Conservation (phyloP, 140 eudicot species). For the Flaveria floridana region DNA sequence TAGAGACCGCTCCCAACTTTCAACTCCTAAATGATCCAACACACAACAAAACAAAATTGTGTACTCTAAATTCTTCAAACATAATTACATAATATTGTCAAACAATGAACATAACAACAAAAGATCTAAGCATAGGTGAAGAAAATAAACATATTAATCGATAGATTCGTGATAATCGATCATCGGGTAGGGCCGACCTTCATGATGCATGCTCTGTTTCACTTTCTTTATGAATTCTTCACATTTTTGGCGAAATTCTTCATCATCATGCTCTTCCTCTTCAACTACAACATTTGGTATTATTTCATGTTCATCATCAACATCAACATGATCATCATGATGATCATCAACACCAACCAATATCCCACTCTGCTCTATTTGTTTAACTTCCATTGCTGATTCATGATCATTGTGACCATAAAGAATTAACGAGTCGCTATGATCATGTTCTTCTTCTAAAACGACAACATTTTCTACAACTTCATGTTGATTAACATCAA, state of each 20-base stretch:
- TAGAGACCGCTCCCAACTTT: no score
- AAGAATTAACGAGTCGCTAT: background rate
- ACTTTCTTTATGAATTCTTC: conserved; percentile 16
- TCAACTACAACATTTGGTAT: background rate
- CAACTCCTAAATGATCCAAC: background rate
- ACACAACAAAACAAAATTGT: background rate
- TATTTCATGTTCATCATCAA: conserved; percentile 17
- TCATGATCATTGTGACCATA: background rate
- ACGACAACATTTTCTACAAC: no score
- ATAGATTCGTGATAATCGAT: background rate
- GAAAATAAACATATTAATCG: background rate
- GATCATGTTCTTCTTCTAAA: background rate
- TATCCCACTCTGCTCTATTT: background rate
- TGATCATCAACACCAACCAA: background rate
- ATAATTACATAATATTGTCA: background rate
- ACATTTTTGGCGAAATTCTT: conserved; percentile 3
- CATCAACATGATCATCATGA: background rate
- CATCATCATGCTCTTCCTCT: conserved; percentile 4
- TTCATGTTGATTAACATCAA: background rate
- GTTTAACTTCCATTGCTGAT: conserved; percentile 3
- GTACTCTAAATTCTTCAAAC: background rate
- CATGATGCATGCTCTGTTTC: conserved; percentile 13
- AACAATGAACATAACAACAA: background rate
- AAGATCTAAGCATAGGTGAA: background rate
- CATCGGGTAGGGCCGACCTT: background rate